Conservation (phyloP, 805 yeast species). For the Yamadazyma phyllophila region DNA sequence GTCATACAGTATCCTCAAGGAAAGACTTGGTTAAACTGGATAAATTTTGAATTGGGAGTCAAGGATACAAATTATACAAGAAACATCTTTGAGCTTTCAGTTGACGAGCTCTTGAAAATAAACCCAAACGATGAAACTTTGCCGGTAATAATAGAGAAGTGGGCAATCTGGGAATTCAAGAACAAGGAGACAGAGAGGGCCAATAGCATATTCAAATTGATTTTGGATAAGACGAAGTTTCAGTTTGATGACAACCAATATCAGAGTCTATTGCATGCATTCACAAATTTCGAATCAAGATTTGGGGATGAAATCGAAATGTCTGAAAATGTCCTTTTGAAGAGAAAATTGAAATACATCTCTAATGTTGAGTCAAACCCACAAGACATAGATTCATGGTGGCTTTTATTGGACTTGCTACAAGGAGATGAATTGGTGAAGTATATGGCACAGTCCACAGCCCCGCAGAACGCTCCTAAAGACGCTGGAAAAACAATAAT, state of each 20-base stretch:
- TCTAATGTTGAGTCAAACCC: constrained; percentile 45
- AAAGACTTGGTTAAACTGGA: constrained; percentile 74
- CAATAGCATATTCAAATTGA: constrained; percentile 52
- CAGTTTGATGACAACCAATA: constrained; percentile 27
- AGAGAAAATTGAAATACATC: constrained; percentile 58
- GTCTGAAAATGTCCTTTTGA: constrained; percentile 41
- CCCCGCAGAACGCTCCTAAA: constrained; percentile 28
- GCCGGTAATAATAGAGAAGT: constrained; percentile 44
- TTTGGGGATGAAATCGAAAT: constrained; percentile 60
- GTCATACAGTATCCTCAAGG: constrained; percentile 33
- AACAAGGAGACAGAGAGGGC: constrained; percentile 63
- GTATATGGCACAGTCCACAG: constrained; percentile 46
- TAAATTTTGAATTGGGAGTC: constrained; percentile 51
- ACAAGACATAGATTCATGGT: constrained; percentile 76
- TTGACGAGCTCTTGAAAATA: constrained; percentile 47
- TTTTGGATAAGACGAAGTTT: constrained; percentile 33
- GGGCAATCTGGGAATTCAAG: constrained; percentile 72
- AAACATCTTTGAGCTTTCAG: constrained; percentile 63
- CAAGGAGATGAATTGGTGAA: constrained; percentile 31
- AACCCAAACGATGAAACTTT: constrained; percentile 19
- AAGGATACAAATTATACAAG: constrained; percentile 48
- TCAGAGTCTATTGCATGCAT: constrained; percentile 35
- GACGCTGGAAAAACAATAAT: constrained; percentile 27
- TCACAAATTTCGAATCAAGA: constrained; percentile 62
- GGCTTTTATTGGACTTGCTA: constrained; percentile 61